phyloP scores from a whole-genome alignment of 192 early-diverging fungal genomes.

The Entomortierella chlamydospora region DNA sequence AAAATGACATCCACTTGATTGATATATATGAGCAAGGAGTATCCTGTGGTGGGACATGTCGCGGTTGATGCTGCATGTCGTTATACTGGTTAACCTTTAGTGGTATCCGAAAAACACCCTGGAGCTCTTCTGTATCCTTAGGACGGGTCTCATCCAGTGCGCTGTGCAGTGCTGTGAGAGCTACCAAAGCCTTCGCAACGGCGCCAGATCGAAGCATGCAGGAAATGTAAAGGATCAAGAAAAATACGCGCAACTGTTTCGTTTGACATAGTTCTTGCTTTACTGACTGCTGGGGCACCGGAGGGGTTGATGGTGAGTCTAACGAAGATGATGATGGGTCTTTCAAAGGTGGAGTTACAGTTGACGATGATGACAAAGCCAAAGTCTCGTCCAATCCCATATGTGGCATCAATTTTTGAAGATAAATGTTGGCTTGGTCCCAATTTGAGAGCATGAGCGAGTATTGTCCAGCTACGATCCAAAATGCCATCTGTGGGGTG shows the following conservation, averaged over 20 bases:
- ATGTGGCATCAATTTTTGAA: slow-evolving; percentile 26
- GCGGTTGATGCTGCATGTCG: not conserved
- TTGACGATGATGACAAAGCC: not conserved
- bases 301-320: not conserved
- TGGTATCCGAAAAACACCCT: slow-evolving; percentile 31
- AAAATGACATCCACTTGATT: slow-evolving; percentile 52
- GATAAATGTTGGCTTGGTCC: slow-evolving; percentile 36
- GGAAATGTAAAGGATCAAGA: slow-evolving; percentile 36
- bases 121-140: slow-evolving; percentile 24
- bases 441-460: slow-evolving; percentile 42
- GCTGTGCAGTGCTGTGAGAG: slow-evolving; percentile 15
- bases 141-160: slow-evolving; percentile 35
- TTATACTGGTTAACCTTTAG: slow-evolving; percentile 1
- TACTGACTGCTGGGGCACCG: not conserved
- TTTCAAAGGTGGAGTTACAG: not conserved
- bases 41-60: not conserved
- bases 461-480: slow-evolving; percentile 51
- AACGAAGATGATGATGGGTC: not conserved
- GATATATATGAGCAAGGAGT: slow-evolving; percentile 2
- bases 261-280: slow-evolving; percentile 12
- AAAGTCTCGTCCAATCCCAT: slow-evolving; percentile 15
- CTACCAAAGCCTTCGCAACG: slow-evolving; percentile 16
- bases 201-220: slow-evolving; percentile 43
- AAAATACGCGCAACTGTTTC: slow-evolving; percentile 39
- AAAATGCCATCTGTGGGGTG: slow-evolving; percentile 39